Percentiles rank a stretch among this genome's conserved stretches.
Conservation (phyloP, 225 moss, liverwort and hornwort species). For the Pseudoscleropodium purum region DNA sequence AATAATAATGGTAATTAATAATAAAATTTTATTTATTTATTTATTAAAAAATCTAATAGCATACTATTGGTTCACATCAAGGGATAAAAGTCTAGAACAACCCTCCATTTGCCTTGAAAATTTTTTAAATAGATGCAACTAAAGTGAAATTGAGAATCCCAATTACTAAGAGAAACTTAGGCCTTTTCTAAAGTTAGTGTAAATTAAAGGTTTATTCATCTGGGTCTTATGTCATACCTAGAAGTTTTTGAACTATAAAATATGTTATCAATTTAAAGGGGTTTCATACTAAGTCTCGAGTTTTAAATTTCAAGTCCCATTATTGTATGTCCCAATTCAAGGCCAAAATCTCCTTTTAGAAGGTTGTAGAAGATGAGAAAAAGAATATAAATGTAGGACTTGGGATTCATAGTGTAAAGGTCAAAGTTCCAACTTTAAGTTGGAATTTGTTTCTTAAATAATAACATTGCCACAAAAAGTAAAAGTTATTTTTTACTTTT, state of each 20-base stretch:
- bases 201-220: background rate
- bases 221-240: background rate
- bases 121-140: too few relatives aligned
- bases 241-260: background rate
- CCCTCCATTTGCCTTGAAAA: too few relatives aligned
- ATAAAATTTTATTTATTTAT: too few relatives aligned
- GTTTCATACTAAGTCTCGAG: background rate
- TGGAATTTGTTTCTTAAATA: rapidly evolving
- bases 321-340: too few relatives aligned
- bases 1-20: too few relatives aligned
- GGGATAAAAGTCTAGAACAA: too few relatives aligned
- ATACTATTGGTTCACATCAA: too few relatives aligned
- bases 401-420: background rate
- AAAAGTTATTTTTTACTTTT: too few relatives aligned
- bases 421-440: background rate
- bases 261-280: background rate
- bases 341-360: background rate
- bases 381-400: too few relatives aligned
- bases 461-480: background rate
- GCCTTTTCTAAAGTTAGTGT: background rate
- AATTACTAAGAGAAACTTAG: background rate
- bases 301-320: background rate
- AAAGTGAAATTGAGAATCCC: too few relatives aligned
- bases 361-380: background rate
- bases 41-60: too few relatives aligned